Evolutionary conservation across 192 early-diverging fungal genomes (phyloP).

Genomic region (Cetraspora pellucida): DNA sequence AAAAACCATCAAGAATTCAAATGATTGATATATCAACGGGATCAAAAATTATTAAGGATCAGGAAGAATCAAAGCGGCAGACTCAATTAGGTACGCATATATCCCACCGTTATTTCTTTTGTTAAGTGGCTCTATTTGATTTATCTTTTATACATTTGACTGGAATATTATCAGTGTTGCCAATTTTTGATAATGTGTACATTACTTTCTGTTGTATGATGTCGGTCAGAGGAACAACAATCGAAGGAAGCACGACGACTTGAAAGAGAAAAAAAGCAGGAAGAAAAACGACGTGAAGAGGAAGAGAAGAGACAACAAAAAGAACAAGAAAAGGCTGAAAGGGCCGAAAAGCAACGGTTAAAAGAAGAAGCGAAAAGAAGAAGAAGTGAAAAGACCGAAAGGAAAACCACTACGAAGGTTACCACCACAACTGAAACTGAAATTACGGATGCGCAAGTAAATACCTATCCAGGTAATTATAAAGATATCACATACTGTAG

Average conservation of each 20-base stretch:
- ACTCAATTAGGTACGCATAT: constrained; percentile 30
- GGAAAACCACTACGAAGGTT: background rate
- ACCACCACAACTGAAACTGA: background rate
- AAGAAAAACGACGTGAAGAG: constrained; percentile 30
- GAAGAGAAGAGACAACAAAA: constrained; percentile 20
- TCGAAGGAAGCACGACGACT: constrained; percentile 18
- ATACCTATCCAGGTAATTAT: background rate
- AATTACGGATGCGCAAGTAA: background rate
- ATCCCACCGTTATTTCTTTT: background rate
- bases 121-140: constrained; percentile 13
- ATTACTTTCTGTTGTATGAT: constrained; percentile 23
- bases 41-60: constrained; percentile 21
- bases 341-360: constrained; percentile 11
- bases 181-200: constrained; percentile 20
- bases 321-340: constrained; percentile 31
- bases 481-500: background rate
- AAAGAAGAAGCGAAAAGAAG: constrained; percentile 25
- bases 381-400: constrained; percentile 31
- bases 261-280: constrained; percentile 29
- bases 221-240: constrained; percentile 27
- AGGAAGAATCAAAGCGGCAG: constrained; percentile 24
- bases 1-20: constrained; percentile 31
- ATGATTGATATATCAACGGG: constrained; percentile 31
- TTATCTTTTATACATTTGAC: constrained; percentile 17
- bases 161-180: constrained; percentile 17